Conservation (phyloP, 1,139 yeast genomes). For the Kurtzmaniella quercitrusa region DNA sequence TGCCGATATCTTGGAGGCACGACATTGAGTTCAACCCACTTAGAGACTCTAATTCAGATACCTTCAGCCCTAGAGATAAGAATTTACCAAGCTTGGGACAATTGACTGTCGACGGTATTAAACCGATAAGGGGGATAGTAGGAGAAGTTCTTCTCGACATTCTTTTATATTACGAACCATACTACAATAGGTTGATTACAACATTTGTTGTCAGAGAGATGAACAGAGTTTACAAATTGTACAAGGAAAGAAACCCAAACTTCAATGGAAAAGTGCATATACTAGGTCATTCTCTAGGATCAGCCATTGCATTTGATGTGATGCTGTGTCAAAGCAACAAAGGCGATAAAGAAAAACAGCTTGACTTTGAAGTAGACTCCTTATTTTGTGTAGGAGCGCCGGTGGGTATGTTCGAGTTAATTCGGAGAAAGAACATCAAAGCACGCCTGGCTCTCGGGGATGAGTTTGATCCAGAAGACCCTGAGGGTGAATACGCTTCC, state of each 20-base stretch:
- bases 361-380: slow-evolving; percentile 61
- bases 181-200: slow-evolving; percentile 58
- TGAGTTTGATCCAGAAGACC: slow-evolving; percentile 16
- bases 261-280: slow-evolving; percentile 78
- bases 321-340: slow-evolving; percentile 52
- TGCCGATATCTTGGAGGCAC: slow-evolving; percentile 79
- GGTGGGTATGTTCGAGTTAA: slow-evolving; percentile 75
- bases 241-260: slow-evolving; percentile 60
- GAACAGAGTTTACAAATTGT: slow-evolving; percentile 61
- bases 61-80: neutral
- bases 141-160: slow-evolving; percentile 89
- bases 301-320: slow-evolving; percentile 79
- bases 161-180: slow-evolving; percentile 77
- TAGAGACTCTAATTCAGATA: slow-evolving; percentile 11
- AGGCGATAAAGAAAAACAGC: slow-evolving; percentile 3
- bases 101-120: slow-evolving; percentile 77
- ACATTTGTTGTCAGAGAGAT: slow-evolving; percentile 65
- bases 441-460: slow-evolving; percentile 24
- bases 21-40: slow-evolving; percentile 58
- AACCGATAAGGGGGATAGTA: slow-evolving; percentile 68
- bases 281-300: slow-evolving; percentile 89
- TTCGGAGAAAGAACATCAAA: slow-evolving; percentile 53
- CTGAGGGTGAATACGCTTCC: slow-evolving; percentile 15
- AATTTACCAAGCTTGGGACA: slow-evolving; percentile 61
- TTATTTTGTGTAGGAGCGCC: slow-evolving; percentile 88